Base-by-base conservation (phyloP, 164 flowering plant species). In the Dillenia turbinata region DNA sequence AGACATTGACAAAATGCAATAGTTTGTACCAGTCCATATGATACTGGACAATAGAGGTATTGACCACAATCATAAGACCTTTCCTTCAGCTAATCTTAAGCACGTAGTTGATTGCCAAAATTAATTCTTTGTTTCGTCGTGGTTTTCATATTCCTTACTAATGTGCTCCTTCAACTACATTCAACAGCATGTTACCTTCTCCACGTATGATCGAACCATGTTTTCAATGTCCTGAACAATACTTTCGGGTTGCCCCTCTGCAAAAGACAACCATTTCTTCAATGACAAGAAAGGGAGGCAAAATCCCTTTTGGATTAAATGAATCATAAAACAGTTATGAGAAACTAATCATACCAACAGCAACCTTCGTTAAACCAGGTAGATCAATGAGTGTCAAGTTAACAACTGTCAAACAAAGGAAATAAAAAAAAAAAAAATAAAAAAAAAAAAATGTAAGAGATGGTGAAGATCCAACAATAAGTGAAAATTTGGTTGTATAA, bases 181-280 rank as follows among this genome's bases (percentile, higher is more conserved):
- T 17, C 12, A 40, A 16, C 15, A 58, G 49, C 43, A 49, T 6
- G 17, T 59, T 76, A 79, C 83, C 80, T 79, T 79, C 65, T 76
- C 83, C 49, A 79, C 78, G 69, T 76, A 79, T 14, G 83, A 54
- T 19, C 84, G 79, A 45, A 80, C 84, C 84, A 80, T 80, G 64
- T 71, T 78, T 66, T 80, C 84, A 66, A 78, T 80, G 59, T 80
- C 84, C 66, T 73, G 47, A 49, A 78, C 81, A 57, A 80, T 78
- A 63, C 67, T 71, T 14, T 80, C 79, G 10, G 81, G 74, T 44
- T 80, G 83, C 16, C 83, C 83, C 66, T 79, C 83, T 79, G 70
- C 56, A 12, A 71, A 64, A 1, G 62, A 47, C 12, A 61, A 50
- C 17, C 47, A 5, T 45, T 12, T 4, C 22, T 56, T 13, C 40